Percentiles rank a stretch among this genome's conserved stretches.
These are phyloP conservation scores for Pseudotsuga menziesii DNA, from an alignment of 75 land plant genomes.

Conservation along the genomic window DNA sequence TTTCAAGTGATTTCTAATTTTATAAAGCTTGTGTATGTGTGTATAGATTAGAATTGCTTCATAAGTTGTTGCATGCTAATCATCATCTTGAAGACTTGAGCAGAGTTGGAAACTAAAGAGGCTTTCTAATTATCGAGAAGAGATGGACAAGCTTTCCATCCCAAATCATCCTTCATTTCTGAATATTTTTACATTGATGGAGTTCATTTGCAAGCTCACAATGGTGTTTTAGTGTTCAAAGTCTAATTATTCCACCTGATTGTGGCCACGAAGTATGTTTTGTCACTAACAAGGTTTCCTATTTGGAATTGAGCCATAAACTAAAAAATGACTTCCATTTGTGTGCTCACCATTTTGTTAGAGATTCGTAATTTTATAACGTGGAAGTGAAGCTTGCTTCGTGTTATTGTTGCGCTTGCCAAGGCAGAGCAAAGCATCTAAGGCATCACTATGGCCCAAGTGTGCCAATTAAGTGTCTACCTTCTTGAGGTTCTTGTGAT, in stretches of 20 bases:
- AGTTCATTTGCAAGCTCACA: not conserved
- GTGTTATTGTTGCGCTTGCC: not conserved
- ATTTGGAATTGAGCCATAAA: not conserved
- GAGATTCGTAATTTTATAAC: not conserved
- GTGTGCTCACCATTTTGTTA: not conserved
- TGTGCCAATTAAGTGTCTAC: not conserved
- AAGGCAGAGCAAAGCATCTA: not conserved
- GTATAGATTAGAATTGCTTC: not conserved
- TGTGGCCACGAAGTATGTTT: not conserved
- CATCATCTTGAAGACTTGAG: not conserved
- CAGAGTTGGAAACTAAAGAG: not conserved
- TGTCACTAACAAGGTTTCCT: not conserved
- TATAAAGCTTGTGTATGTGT: not conserved
- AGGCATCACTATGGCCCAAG: not conserved
- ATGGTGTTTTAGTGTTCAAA: not conserved
- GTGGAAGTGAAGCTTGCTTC: not conserved
- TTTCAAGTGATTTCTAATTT: not conserved
- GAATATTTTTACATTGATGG: not conserved
- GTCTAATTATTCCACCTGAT: not conserved
- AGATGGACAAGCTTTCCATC: not conserved
- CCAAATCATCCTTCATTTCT: not conserved
- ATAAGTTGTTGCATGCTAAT: not conserved
- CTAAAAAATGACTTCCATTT: not conserved
- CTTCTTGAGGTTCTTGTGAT: not conserved
- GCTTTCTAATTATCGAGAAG: not conserved